Evolutionary conservation across 805 yeast species (phyloP).

Genomic region (Yarrowia porcina): DNA sequence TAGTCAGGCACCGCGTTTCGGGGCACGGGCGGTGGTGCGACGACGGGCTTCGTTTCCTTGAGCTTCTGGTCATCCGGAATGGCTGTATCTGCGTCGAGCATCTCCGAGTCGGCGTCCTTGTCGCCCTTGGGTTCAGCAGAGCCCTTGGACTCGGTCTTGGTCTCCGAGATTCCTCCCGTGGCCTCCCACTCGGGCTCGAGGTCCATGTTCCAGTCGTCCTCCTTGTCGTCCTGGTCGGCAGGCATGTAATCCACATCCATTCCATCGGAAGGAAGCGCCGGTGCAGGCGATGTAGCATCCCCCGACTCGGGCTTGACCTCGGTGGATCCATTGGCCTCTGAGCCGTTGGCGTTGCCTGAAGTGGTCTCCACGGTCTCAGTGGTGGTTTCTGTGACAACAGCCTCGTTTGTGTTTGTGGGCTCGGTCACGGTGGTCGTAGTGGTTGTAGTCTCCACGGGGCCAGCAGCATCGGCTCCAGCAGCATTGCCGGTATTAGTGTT

Average conservation of each 20-base stretch:
- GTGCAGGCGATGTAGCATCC: not conserved
- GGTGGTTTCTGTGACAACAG: not conserved
- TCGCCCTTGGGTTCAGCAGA: not conserved
- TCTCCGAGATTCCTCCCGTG: not conserved
- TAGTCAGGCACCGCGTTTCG: not conserved
- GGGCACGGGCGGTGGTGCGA: conserved; percentile 6
- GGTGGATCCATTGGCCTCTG: not conserved
- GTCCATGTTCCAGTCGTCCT: conserved; percentile 24
- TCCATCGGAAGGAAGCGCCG: not conserved
- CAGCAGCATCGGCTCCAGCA: not conserved
- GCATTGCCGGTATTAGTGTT: not conserved
- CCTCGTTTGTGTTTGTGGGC: too few relatives aligned
- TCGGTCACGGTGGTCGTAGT: not conserved
- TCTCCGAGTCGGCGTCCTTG: conserved; percentile 29
- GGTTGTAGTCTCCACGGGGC: not conserved
- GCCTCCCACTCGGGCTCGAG: conserved; percentile 22
- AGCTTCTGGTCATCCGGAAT: conserved; percentile 23
- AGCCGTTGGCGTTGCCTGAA: not conserved
- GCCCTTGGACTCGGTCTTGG: conserved; percentile 2
- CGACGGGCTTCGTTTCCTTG: conserved; percentile 17
- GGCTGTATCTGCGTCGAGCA: conserved; percentile 32
- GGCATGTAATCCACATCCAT: conserved; percentile 6
- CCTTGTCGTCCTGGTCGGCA: conserved; percentile 20
- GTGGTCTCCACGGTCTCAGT: not conserved
- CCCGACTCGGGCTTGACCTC: not conserved